A percentile compares a stretch with the other conserved stretches of the same genome.
These are phyloP conservation scores for Hippophae tibetana DNA, from an alignment of 306 rosid species.

Conservation along the genomic window DNA sequence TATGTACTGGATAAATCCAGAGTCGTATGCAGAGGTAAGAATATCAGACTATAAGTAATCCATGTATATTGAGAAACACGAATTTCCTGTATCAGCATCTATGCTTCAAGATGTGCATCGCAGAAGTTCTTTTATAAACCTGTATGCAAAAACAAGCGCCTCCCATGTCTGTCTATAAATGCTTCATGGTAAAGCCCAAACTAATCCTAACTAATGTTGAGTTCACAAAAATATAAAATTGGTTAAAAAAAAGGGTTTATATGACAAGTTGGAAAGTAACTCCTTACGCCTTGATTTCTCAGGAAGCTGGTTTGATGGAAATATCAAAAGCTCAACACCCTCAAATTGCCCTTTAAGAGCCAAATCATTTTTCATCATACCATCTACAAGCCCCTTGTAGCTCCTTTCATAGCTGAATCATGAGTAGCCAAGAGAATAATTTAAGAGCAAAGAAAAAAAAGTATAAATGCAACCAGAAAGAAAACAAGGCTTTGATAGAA, in stretches of 20 bases:
- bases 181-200: too few relatives aligned
- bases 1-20: too few relatives aligned
- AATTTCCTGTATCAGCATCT: too few relatives aligned
- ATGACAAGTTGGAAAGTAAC: conserved; percentile 10
- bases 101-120: too few relatives aligned
- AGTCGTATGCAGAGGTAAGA: too few relatives aligned
- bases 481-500: not conserved
- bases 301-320: conserved; percentile 84
- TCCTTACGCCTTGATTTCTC: conserved; percentile 81
- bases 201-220: too few relatives aligned
- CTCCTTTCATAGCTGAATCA: conserved; percentile 61
- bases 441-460: conserved; percentile 1
- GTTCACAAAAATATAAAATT: conserved; percentile 9
- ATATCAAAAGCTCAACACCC: conserved; percentile 78
- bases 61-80: too few relatives aligned
- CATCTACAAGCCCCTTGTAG: conserved; percentile 63
- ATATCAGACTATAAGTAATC: too few relatives aligned
- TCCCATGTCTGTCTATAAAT: too few relatives aligned
- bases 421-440: conserved; percentile 1
- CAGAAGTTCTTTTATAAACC: too few relatives aligned
- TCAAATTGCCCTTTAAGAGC: conserved; percentile 68
- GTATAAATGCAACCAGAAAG: not conserved
- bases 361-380: conserved; percentile 69
- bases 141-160: too few relatives aligned
- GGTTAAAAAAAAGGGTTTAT: conserved; percentile 3